Percentiles rank a stretch among this genome's conserved stretches.
Conservation (phyloP, 2,329 filamentous ascomycete genomes). For the Aspergillus costaricaensis region DNA sequence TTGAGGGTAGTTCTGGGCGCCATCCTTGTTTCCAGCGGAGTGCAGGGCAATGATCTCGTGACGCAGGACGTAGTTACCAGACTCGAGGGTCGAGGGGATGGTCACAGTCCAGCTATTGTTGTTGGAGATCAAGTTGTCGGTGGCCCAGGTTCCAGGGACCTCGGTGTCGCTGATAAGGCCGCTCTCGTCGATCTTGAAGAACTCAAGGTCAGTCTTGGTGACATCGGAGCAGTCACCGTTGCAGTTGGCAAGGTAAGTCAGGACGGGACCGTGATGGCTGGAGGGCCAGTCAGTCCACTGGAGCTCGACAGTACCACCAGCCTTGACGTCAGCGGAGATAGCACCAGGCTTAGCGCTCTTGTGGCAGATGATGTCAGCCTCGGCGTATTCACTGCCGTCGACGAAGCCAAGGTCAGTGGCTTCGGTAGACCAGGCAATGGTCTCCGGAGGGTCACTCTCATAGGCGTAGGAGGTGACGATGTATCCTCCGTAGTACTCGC, state of each 20-base stretch:
- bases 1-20: constrained; percentile 58
- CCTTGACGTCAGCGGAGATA: constrained; percentile 58
- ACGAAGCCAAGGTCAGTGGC: constrained; percentile 59
- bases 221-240: constrained; percentile 58
- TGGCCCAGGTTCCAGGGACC: constrained; percentile 56
- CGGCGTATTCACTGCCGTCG: constrained; percentile 48
- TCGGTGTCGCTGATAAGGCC: constrained; percentile 53
- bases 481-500: constrained; percentile 44
- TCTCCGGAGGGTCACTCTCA: constrained; percentile 38
- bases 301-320: constrained; percentile 60
- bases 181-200: constrained; percentile 64
- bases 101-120: constrained; percentile 55
- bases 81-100: constrained; percentile 49
- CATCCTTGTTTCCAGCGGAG: constrained; percentile 47
- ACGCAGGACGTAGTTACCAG: constrained; percentile 57
- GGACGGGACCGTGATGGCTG: constrained; percentile 64
- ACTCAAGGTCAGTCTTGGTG: constrained; percentile 57
- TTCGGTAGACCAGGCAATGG: constrained; percentile 58
- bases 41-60: constrained; percentile 60
- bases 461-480: constrained; percentile 40
- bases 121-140: constrained; percentile 55
- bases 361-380: constrained; percentile 64
- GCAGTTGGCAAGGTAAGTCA: constrained; percentile 65
- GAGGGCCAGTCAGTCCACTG: constrained; percentile 69
- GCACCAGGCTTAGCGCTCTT: constrained; percentile 54